Evolutionary conservation across 768 basidiomycete species (phyloP), one percentile per base, ranked within the genome.

Genomic region (Termitomyces sp.): DNA sequence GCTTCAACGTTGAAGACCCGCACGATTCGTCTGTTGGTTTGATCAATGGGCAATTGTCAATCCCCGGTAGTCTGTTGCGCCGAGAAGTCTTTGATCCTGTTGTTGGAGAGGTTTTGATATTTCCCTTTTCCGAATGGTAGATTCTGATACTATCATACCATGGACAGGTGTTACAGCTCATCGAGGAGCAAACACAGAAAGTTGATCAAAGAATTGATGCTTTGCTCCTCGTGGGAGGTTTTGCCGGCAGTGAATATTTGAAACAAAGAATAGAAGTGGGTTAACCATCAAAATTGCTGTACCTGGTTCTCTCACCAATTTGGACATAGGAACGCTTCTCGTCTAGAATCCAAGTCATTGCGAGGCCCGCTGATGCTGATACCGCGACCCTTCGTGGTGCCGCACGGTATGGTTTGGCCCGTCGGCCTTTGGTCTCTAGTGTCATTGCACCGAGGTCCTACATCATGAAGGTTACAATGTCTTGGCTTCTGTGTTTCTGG

Each of bases 31-130:
- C 80, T 26, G 89, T 93, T 24, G 92, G 92, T 1, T 73, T 94
- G 54, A 74, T 88, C 59, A 88, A 94, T 64, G 92, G 92, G 2
- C 87, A 95, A 69, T 78, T 95, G 3, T 84, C 84, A 13, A 90
- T 94, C 62, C 89, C 90, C 3, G 92, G 92, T 18, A 85, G 81
- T 61, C 71, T 92, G 22, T 76, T 95, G 53, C 85, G 92, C 32
- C 76, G 82, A 61, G 88, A 92, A 68, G 92, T 94, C n/a, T 95
- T 94, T 63, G 92, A 93, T 71, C 92, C 93, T 28, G 87, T 94
- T 38, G 84, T 95, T 36, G 80, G 82, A 60, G 81, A 92, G 77
- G 91, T 90, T 56, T 16, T 24, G 78, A 63, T 60, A 43, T 59
- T 60, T 18, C 47, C 53, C 53, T 41, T 24, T 50, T 38, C 16